Percentiles rank a stretch among this genome's conserved stretches.
Conservation (phyloP, 23 red algal genomes). For the Chondrus crispus region DNA sequence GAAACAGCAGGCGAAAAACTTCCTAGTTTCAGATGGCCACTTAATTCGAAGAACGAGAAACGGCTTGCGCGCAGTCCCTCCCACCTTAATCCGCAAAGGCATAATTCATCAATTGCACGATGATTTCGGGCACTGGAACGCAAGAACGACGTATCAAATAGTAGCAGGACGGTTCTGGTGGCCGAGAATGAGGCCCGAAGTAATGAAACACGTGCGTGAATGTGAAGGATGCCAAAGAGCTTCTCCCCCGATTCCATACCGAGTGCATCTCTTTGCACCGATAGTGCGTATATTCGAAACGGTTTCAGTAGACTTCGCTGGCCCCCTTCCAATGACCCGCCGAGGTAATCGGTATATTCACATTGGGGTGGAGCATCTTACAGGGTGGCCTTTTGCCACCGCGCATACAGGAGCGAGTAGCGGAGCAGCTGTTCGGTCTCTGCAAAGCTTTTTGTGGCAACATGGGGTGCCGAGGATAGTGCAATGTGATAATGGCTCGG, state of each 20-base stretch:
- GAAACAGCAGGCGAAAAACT: not conserved
- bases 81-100: not conserved
- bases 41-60: not conserved
- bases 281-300: not conserved
- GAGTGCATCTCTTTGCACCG: not conserved
- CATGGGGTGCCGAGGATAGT: no score
- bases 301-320: not conserved
- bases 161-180: constrained; percentile 17
- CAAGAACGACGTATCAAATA: not conserved
- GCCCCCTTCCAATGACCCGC: not conserved
- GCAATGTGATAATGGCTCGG: no score
- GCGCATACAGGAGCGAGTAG: no score
- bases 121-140: not conserved
- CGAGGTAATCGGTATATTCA: not conserved
- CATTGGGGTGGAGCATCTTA: not conserved
- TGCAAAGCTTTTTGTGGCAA: no score
- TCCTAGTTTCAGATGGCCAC: not conserved
- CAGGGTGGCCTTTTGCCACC: not conserved
- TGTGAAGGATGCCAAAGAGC: not conserved
- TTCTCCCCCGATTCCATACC: not conserved
- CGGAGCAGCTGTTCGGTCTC: no score
- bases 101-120: not conserved
- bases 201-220: not conserved
- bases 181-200: not conserved
- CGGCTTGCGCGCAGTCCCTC: not conserved